A percentile compares a stretch with the other conserved stretches of the same genome.
Evolutionary conservation across 495 filamentous ascomycete species (phyloP).

Genomic region (Penicillium desertorum): DNA sequence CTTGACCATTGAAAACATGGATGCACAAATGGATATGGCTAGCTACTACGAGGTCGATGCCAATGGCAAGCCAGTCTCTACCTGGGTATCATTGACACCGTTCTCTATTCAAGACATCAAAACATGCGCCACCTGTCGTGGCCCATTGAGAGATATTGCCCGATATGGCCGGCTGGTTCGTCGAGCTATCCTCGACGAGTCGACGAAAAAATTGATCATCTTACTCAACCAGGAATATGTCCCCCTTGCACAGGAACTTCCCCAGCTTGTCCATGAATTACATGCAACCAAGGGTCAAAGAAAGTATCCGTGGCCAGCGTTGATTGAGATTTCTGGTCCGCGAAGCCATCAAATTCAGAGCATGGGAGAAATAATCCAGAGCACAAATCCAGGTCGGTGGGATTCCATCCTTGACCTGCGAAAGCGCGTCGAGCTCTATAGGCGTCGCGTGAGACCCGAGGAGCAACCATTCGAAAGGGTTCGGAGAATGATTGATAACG

Average conservation of each 20-base stretch:
- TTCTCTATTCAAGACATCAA: constrained; percentile 56
- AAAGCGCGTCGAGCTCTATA: constrained; percentile 42
- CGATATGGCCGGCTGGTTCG: constrained; percentile 67
- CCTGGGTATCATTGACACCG: constrained; percentile 45
- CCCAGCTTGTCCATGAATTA: constrained; percentile 22
- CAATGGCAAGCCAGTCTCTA: constrained; percentile 42
- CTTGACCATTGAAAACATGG: constrained; percentile 60
- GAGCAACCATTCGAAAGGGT: constrained; percentile 65
- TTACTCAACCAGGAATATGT: constrained; percentile 50
- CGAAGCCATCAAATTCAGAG: constrained; percentile 7
- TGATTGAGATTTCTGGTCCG: constrained; percentile 3
- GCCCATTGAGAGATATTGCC: constrained; percentile 59
- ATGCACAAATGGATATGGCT: constrained; percentile 62
- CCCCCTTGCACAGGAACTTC: constrained; percentile 46
- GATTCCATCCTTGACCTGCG: constrained; percentile 39
- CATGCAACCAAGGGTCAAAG: constrained; percentile 10
- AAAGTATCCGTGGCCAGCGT: not conserved
- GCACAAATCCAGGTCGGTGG: constrained; percentile 33
- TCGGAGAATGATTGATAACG: constrained; percentile 51
- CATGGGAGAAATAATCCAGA: constrained; percentile 8
- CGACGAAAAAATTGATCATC: constrained; percentile 64
- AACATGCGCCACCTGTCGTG: constrained; percentile 63
- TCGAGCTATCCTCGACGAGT: constrained; percentile 62
- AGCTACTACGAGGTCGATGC: constrained; percentile 52
- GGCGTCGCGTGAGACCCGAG: constrained; percentile 42